These are phyloP conservation scores for Leccinum variicolor DNA, from an alignment of 768 basidiomycete genomes.

Conservation along the genomic window DNA sequence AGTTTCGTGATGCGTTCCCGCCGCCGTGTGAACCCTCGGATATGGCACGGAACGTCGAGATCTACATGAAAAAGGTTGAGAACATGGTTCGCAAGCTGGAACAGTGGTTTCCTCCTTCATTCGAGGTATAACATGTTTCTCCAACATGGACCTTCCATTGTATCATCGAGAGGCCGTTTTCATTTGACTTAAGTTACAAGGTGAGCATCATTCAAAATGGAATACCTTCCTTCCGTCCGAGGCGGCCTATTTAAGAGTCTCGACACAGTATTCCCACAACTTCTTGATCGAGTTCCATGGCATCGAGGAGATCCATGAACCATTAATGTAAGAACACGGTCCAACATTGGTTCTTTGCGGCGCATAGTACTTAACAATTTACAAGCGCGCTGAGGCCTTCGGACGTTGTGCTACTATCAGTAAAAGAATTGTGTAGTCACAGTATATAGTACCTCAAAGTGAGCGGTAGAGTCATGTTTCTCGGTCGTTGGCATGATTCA, in stretches of 20 bases:
- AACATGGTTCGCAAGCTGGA: constrained; percentile 22
- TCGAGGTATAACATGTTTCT: not conserved
- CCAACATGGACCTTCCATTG: not conserved
- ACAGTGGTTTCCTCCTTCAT: constrained; percentile 19
- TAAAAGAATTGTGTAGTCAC: too few species aligned
- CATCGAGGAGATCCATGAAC: not conserved
- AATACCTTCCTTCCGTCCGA: too few species aligned
- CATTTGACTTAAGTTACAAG: not conserved
- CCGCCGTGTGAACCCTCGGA: constrained; percentile 8
- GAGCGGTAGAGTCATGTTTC: too few species aligned
- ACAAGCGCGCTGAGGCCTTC: too few species aligned
- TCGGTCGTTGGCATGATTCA: too few species aligned
- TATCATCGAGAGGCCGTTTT: not conserved
- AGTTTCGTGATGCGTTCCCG: constrained; percentile 24
- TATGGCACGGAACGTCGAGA: constrained; percentile 14
- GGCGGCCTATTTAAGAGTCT: too few species aligned
- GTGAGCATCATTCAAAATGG: too few species aligned
- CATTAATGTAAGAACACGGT: not conserved
- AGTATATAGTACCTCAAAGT: too few species aligned
- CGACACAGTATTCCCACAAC: too few species aligned
- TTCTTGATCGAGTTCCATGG: not conserved
- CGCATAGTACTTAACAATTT: too few species aligned
- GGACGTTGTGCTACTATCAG: too few species aligned
- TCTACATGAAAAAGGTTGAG: constrained; percentile 25
- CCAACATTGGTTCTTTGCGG: not conserved